phyloP scores from a whole-genome alignment of 352 stramenopile species.

The Pythium grandisporangium region DNA sequence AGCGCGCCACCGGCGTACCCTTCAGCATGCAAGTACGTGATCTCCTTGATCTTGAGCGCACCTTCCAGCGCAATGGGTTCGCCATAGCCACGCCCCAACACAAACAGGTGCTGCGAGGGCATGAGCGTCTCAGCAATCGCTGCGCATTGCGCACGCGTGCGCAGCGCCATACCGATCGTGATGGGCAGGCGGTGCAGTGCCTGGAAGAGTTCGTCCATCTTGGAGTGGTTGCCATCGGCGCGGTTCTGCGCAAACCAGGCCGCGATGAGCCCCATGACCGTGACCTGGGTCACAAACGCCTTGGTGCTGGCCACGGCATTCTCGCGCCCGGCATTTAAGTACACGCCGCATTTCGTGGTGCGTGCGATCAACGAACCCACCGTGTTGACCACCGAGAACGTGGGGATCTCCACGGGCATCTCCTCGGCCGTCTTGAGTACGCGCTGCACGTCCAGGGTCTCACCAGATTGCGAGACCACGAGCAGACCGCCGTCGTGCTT shows the following conservation, averaged over 20 bases:
- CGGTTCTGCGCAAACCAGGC: slow-evolving; percentile 90
- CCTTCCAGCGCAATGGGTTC: slow-evolving; percentile 96
- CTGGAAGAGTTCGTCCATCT: slow-evolving; percentile 89
- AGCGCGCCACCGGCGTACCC: slow-evolving; percentile 96
- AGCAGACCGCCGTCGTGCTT: slow-evolving; percentile 87
- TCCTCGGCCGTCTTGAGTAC: slow-evolving; percentile 88
- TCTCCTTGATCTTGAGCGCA: slow-evolving; percentile 99
- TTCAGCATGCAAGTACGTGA: slow-evolving; percentile 98
- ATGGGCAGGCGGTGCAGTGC: slow-evolving; percentile 96
- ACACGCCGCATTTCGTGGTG: slow-evolving; percentile 91
- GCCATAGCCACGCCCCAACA: slow-evolving; percentile 91
- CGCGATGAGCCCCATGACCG: slow-evolving; percentile 86
- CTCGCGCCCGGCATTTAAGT: slow-evolving; percentile 97
- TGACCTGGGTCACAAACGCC: slow-evolving; percentile 97
- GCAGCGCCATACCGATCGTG: slow-evolving; percentile 96
- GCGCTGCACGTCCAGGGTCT: slow-evolving; percentile 96
- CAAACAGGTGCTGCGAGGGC: slow-evolving; percentile 92
- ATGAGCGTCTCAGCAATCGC: slow-evolving; percentile 84
- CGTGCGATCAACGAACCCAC: slow-evolving; percentile 97
- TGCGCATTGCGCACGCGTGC: slow-evolving; percentile 88
- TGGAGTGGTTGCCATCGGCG: slow-evolving; percentile 68
- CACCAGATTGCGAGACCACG: slow-evolving; percentile 96
- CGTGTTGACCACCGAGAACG: slow-evolving; percentile 95
- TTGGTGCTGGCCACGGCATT: slow-evolving; percentile 98
- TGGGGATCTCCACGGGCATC: slow-evolving; percentile 51